Base-by-base conservation (phyloP, 345 rosid species). In the Lepidium didymum region DNA sequence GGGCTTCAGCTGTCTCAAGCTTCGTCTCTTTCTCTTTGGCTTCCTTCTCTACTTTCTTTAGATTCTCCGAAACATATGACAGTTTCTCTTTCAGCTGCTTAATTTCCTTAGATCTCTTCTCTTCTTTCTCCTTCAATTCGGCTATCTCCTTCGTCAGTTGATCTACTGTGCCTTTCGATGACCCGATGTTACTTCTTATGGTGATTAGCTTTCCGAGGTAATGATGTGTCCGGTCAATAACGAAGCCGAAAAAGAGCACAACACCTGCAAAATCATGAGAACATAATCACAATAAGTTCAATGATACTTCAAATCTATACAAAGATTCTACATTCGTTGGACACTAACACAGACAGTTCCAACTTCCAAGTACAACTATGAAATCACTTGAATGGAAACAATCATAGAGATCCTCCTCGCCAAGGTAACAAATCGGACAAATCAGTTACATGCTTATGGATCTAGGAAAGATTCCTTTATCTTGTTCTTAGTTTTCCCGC, bases 161-260 rank as follows among this genome's bases (percentile, higher is more conserved):
- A 55, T 86, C 90, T 15, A 85, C 62, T 78, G 85, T 90, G 38
- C 81, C 96, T 59, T 85, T 85, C 0, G 90, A 87, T 44, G 86
- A 82, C 36, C 91, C 91, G 27, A 54, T 77, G 10, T 46, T 80
- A 61, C 83, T 75, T 84, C 95, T 86, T 27, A 89, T 27, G 7
- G 60, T 76, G 29, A 89, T 70, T 36, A 92, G 86, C 78, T 89
- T 87, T 50, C 68, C 81, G 43, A 87, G 91, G 75, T 86, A 92
- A 64, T 87, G 90, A 64, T 92, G 98, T 81, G 81, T 77, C 1
- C 96, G 83, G 51, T 88, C 97, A 51, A 88, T 82, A 44, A 88
- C 59, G 77, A 91, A 91, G 15, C 97, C 97, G 5, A 91, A 88
- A 70, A 88, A 91, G 10, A 88, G 75, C 13, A 91, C 81, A 68